These are phyloP conservation scores for Silybum marianum DNA, from an alignment of 129 eudicot genomes.

Conservation along the genomic window DNA sequence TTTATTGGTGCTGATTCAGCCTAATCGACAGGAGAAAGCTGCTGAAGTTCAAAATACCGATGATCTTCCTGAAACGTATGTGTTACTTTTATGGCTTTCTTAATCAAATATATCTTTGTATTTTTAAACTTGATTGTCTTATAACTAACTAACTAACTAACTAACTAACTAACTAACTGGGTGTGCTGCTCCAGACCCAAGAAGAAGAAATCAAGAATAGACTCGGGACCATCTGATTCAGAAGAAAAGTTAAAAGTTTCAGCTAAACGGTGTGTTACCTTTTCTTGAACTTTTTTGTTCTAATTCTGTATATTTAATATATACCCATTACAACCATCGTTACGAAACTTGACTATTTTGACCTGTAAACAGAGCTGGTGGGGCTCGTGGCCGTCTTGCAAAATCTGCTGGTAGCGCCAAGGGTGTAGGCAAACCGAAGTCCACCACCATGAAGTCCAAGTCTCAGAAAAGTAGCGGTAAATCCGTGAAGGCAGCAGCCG, in stretches of 20 bases:
- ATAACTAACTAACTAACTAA: too few species aligned
- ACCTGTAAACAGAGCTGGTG: constrained; percentile 12
- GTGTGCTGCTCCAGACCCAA: constrained; percentile 10
- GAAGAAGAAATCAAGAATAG: constrained; percentile 8
- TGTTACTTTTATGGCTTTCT: constrained; percentile 1
- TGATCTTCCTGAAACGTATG: constrained; percentile 66
- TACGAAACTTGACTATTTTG: not conserved
- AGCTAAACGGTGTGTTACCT: constrained; percentile 13
- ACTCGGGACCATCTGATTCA: not conserved
- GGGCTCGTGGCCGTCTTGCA: not conserved
- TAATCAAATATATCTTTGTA: not conserved
- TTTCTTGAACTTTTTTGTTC: constrained; percentile 2
- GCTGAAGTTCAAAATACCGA: constrained; percentile 48
- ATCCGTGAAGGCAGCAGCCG: not conserved
- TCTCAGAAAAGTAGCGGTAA: not conserved
- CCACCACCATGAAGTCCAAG: not conserved
- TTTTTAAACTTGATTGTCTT: not conserved
- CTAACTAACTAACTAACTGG: not conserved
- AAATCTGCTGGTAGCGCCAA: constrained; percentile 13
- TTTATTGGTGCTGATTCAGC: constrained; percentile 8
- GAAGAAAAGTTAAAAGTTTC: not conserved
- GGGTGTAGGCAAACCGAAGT: constrained; percentile 3
- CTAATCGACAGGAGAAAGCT: constrained; percentile 40
- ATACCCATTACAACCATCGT: not conserved
- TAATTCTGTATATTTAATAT: not conserved